phyloP scores from a whole-genome alignment of 345 rosid genomes.

The Microthlaspi erraticum region DNA sequence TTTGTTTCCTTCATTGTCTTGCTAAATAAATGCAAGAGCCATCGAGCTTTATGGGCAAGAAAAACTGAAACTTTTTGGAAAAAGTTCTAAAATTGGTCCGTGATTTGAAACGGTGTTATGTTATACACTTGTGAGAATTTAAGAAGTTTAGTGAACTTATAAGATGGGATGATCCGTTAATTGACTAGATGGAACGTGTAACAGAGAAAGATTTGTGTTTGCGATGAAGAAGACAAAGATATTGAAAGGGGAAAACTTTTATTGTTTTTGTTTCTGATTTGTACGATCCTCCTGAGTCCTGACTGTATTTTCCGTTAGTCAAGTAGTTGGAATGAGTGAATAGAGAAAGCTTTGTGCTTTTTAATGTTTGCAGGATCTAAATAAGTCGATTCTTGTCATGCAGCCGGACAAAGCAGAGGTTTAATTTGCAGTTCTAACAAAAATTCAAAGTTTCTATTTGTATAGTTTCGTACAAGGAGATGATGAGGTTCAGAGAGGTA shows the following conservation, averaged over 20 bases:
- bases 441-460: background rate
- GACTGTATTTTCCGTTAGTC: background rate
- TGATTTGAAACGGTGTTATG: background rate
- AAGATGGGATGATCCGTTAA: background rate
- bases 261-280: background rate
- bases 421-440: background rate
- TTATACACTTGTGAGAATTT: conserved; percentile 1
- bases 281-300: background rate
- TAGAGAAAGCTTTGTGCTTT: conserved; percentile 13
- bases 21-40: background rate
- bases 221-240: background rate
- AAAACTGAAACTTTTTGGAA: background rate
- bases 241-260: background rate
- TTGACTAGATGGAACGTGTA: too few relatives aligned
- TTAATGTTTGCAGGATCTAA: conserved; percentile 21
- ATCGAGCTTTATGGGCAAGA: background rate
- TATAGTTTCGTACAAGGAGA: conserved; percentile 30
- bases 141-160: conserved; percentile 8
- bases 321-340: conserved; percentile 1
- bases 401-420: background rate
- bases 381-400: conserved; percentile 15
- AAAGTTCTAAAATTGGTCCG: background rate
- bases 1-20: background rate
- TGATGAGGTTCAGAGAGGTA: conserved; percentile 70
- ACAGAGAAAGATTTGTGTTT: background rate